Percentiles rank a stretch among this genome's conserved stretches.
These are phyloP conservation scores for Cicer judaicum DNA, from an alignment of 306 rosid genomes.

Conservation along the genomic window DNA sequence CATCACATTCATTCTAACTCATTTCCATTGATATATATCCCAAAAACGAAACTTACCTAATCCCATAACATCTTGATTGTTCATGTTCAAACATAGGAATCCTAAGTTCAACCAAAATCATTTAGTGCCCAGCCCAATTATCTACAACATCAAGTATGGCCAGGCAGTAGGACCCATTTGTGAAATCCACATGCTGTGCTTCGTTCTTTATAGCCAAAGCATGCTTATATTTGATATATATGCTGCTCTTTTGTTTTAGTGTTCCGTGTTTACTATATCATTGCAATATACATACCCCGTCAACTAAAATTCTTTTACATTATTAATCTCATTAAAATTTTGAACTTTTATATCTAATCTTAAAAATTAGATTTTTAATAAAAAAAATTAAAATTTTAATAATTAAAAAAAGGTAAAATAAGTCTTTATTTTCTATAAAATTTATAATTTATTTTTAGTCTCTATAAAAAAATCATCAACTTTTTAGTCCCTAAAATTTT, in stretches of 20 bases:
- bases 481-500: too few species aligned
- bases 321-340: too few species aligned
- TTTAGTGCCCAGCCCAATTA: background rate
- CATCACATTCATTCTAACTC: constrained; percentile 23
- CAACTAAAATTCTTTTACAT: too few species aligned
- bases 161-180: constrained; percentile 42
- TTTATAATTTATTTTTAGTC: too few species aligned
- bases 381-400: too few species aligned
- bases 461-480: too few species aligned
- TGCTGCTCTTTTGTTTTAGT: background rate
- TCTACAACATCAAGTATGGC: constrained; percentile 23
- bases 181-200: constrained; percentile 15
- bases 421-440: too few species aligned
- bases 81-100: constrained; percentile 36
- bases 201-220: constrained; percentile 35
- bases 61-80: constrained; percentile 31
- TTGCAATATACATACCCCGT: too few species aligned
- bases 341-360: too few species aligned
- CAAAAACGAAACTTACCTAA: constrained; percentile 46
- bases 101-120: constrained; percentile 37
- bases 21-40: constrained; percentile 11
- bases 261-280: background rate
- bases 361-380: too few species aligned
- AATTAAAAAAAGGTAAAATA: too few species aligned
- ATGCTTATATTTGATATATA: constrained; percentile 12